These are phyloP conservation scores for Oryza rufipogon DNA, from an alignment of 176 grass and related monocot species.

Conservation along the genomic window DNA sequence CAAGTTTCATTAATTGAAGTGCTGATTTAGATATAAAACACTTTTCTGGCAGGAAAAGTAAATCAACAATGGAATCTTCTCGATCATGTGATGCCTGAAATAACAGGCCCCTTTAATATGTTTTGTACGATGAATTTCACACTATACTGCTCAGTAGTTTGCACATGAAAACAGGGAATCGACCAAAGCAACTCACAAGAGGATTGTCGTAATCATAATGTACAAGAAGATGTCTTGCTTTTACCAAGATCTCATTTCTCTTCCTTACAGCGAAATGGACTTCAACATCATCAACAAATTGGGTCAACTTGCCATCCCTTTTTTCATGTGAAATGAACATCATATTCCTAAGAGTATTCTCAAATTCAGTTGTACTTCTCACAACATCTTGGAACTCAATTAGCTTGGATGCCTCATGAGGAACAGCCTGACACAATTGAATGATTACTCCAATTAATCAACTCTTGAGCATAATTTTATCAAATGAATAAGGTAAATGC, in stretches of 20 bases:
- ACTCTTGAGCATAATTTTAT: slow-evolving; percentile 5
- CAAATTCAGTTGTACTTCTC: slow-evolving; percentile 77
- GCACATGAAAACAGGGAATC: slow-evolving; percentile 19
- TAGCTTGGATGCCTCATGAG: slow-evolving; percentile 82
- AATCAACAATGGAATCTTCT: slow-evolving; percentile 70
- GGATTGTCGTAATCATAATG: slow-evolving; percentile 67
- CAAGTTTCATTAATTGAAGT: slow-evolving; percentile 74
- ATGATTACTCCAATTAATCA: slow-evolving; percentile 27
- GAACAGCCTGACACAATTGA: slow-evolving; percentile 72
- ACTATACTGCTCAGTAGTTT: slow-evolving; percentile 27
- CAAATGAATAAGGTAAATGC: slow-evolving; percentile 34
- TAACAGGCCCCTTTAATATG: slow-evolving; percentile 35
- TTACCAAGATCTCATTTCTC: slow-evolving; percentile 86
- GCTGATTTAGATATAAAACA: slow-evolving; percentile 85
- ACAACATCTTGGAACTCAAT: slow-evolving; percentile 89
- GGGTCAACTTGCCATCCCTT: slow-evolving; percentile 82
- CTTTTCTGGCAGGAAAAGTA: slow-evolving; percentile 82
- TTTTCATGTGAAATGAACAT: slow-evolving; percentile 74
- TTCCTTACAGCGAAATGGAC: slow-evolving; percentile 97
- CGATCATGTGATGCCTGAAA: slow-evolving; percentile 51
- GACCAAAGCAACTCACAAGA: slow-evolving; percentile 63
- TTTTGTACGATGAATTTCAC: slow-evolving; percentile 35
- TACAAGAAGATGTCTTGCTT: slow-evolving; percentile 75
- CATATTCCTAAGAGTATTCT: slow-evolving; percentile 66
- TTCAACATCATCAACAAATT: slow-evolving; percentile 92